Evolutionary conservation across 192 early-diverging fungal species (phyloP).

Genomic region (Radiomyces spectabilis): DNA sequence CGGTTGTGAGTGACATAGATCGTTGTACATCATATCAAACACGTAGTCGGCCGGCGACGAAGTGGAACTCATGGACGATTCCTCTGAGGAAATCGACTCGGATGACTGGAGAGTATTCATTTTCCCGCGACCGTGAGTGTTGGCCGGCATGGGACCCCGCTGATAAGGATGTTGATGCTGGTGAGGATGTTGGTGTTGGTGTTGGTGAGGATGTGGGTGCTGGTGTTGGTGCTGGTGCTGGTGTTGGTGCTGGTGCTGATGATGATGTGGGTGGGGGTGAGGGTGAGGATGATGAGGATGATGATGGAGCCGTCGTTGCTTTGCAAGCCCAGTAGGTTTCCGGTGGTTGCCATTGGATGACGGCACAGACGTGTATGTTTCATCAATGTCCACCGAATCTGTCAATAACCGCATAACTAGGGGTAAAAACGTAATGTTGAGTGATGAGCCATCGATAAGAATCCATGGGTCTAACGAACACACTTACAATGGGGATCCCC

Average conservation of each 20-base stretch:
- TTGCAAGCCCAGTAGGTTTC: too few relatives aligned
- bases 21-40: slow-evolving; percentile 31
- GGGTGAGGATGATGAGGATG: background rate
- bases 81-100: slow-evolving; percentile 27
- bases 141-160: too few relatives aligned
- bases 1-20: slow-evolving; percentile 3
- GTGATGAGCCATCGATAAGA: too few relatives aligned
- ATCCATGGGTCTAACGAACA: too few relatives aligned
- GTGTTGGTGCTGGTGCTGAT: too few relatives aligned
- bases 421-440: too few relatives aligned
- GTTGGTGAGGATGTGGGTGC: background rate
- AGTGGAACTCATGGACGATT: slow-evolving; percentile 23
- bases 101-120: slow-evolving; percentile 14
- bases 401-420: slow-evolving; percentile 41
- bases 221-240: too few relatives aligned
- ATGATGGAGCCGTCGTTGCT: too few relatives aligned
- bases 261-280: background rate
- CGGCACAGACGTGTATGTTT: too few relatives aligned
- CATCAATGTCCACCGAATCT: slow-evolving; percentile 38
- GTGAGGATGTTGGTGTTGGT: background rate
- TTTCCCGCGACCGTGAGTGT: slow-evolving; percentile 4
- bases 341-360: too few relatives aligned
- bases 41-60: slow-evolving; percentile 29
- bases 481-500: slow-evolving; percentile 42
- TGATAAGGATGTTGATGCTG: background rate